A percentile compares a stretch with the other conserved stretches of the same genome.
These are phyloP conservation scores for Nemania sp. DNA, from an alignment of 2,329 filamentous ascomycete species.

Conservation along the genomic window DNA sequence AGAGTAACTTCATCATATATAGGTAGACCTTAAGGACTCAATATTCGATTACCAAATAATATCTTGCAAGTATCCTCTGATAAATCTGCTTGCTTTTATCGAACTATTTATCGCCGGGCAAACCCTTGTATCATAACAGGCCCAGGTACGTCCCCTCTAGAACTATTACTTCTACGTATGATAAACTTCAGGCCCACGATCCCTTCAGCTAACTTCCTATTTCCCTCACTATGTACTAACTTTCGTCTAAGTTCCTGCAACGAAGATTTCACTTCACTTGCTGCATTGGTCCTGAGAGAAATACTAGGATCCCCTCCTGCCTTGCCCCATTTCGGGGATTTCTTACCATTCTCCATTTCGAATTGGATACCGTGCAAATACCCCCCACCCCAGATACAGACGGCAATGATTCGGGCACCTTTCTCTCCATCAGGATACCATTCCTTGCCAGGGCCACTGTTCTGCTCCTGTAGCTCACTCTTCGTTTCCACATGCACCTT, in stretches of 20 bases:
- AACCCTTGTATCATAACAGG: slow-evolving; percentile 10
- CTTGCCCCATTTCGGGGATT: slow-evolving; percentile 26
- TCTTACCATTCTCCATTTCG: slow-evolving; percentile 26
- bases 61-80: no score
- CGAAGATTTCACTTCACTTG: background rate
- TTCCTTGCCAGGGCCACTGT: slow-evolving; percentile 20
- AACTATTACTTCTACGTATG: slow-evolving; percentile 1
- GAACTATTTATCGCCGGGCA: background rate
- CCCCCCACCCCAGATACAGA: slow-evolving; percentile 12
- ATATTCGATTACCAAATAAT: no score
- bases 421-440: slow-evolving; percentile 12
- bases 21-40: no score
- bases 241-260: background rate
- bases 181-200: slow-evolving; percentile 19
- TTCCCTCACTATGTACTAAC: background rate
- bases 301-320: slow-evolving; percentile 23
- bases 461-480: slow-evolving; percentile 17
- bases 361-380: slow-evolving; percentile 27
- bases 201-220: background rate
- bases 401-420: slow-evolving; percentile 4
- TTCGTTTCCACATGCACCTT: slow-evolving; percentile 11
- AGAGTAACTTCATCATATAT: no score
- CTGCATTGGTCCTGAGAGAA: slow-evolving; percentile 2
- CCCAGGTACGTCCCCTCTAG: slow-evolving; percentile 13
- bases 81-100: background rate